phyloP scores from a whole-genome alignment of 1,139 yeast genomes.

The Debaryomycetaceae sp. region DNA sequence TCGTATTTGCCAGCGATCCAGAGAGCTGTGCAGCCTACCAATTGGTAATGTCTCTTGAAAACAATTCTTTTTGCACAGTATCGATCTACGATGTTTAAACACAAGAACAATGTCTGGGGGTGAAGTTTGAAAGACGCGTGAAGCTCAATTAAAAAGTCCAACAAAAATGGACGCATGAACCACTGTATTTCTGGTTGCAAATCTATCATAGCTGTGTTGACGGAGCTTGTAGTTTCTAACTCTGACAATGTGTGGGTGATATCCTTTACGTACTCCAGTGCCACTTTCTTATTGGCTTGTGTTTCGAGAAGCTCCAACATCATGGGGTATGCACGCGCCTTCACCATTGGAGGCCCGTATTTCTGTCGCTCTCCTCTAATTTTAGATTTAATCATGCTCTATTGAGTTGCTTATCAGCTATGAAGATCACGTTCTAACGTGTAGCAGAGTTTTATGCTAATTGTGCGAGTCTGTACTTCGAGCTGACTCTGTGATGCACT shows the following conservation, averaged over 20 bases:
- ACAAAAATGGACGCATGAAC: slow-evolving; percentile 86
- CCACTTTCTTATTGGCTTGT: slow-evolving; percentile 39
- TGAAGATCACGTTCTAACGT: neutral
- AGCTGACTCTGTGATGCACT: neutral
- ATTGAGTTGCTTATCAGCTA: too few species aligned
- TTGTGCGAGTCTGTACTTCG: neutral
- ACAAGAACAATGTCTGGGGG: slow-evolving; percentile 75
- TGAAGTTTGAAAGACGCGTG: slow-evolving; percentile 75
- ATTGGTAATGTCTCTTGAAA: slow-evolving; percentile 87
- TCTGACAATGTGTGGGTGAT: slow-evolving; percentile 26
- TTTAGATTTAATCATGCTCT: neutral
- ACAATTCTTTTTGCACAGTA: slow-evolving; percentile 90
- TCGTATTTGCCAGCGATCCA: slow-evolving; percentile 96
- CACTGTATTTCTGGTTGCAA: slow-evolving; percentile 90
- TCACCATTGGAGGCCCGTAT: slow-evolving; percentile 45
- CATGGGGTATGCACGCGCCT: slow-evolving; percentile 36
- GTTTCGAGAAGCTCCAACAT: slow-evolving; percentile 47
- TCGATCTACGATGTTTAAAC: slow-evolving; percentile 81
- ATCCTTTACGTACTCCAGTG: slow-evolving; percentile 38
- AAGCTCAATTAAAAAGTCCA: slow-evolving; percentile 79
- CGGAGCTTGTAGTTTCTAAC: slow-evolving; percentile 30
- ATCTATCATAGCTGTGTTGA: slow-evolving; percentile 72
- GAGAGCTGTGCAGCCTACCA: slow-evolving; percentile 88
- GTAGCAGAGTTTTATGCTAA: neutral
- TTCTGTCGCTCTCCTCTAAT: slow-evolving; percentile 4